Evolutionary conservation across 2,329 filamentous ascomycete species (phyloP), one percentile per base, ranked within the genome.

Genomic region (Pseudogymnoascus destructans): DNA sequence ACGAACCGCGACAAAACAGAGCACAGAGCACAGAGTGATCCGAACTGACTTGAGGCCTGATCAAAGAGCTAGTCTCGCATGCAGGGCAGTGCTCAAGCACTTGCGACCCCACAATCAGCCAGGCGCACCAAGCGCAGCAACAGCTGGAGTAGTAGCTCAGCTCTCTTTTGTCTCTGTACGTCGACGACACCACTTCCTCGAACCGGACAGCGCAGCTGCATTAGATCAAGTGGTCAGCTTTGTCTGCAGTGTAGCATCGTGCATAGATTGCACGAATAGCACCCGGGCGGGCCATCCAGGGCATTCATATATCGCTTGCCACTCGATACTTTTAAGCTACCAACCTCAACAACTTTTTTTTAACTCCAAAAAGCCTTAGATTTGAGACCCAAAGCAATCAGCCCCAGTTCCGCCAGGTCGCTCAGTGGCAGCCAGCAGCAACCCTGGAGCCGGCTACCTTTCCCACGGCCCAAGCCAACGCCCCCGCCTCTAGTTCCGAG

Each of bases 151-250:
- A 30, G 46, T 52, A 52, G 46, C 46, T 52, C 46, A 52, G 25
- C 46, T 52, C 25, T 52, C 21, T 46, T 23, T 52, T 40, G 23
- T 52, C 46, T 52, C 17, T 52, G 23, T 52, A 30, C 46, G 46
- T 52, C 46, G 23, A 30, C 46, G 46, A 52, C 46, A 52, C 46
- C 25, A 52, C 15, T 52, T 30, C 25, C 23, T 52, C 46, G 27
- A 13, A 30, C 23, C 46, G 46, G 46, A 52, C 23, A 52, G 46
- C 46, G 46, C 46, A 52, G 25, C 46, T 52, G 25, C 46, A 52
- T 52, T 25, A 52, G 46, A 52, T 52, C 46, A 52, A 52, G 46
- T 52, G 46, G 46, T 52, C 46, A 52, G n/a, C 46, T 52, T 52
- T 11, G 5, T 9, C 46, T 52, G 46, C 46, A 52, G 46, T 52